Evolutionary conservation across 495 filamentous ascomycete genomes (phyloP).

Genomic region (Friedmanniomyces endolithicus): DNA sequence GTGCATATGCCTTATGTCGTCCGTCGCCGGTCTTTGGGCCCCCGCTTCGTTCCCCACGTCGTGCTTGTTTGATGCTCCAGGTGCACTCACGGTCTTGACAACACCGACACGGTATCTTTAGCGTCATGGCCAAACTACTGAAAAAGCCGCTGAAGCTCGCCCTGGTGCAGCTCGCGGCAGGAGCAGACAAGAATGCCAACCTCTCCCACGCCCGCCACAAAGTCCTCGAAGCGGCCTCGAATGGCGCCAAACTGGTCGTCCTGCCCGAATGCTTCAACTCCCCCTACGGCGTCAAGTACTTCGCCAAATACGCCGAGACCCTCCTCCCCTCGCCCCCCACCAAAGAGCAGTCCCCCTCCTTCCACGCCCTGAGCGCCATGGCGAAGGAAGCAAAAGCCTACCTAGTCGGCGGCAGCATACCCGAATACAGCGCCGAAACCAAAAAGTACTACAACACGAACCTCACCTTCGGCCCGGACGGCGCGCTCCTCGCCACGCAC

Average conservation of each 20-base stretch:
- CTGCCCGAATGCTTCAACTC: conserved; percentile 91
- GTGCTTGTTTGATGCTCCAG: no score
- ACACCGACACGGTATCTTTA: no score
- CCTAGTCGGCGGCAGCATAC: conserved; percentile 85
- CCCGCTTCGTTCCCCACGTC: no score
- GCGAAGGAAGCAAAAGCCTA: conserved; percentile 63
- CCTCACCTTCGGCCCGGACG: conserved; percentile 66
- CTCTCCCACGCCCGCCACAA: conserved; percentile 67
- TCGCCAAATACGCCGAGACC: conserved; percentile 82
- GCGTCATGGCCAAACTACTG: conserved; percentile 31
- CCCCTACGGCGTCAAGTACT: conserved; percentile 84
- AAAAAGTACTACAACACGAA: conserved; percentile 86
- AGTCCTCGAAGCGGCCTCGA: conserved; percentile 64
- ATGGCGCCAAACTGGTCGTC: conserved; percentile 62
- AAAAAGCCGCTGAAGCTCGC: conserved; percentile 33
- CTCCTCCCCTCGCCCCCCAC: conserved; percentile 70
- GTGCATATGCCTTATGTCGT: no score
- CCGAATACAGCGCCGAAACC: conserved; percentile 51
- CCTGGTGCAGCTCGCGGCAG: conserved; percentile 34
- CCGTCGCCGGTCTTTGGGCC: no score
- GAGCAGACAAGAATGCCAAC: conserved; percentile 73
- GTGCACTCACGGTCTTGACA: no score
- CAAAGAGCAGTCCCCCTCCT: conserved; percentile 58
- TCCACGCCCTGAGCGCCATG: conserved; percentile 68
- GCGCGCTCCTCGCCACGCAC: conserved; percentile 69